Conservation (phyloP, 2,329 filamentous ascomycete species). For the Phaeosphaeria sp. region DNA sequence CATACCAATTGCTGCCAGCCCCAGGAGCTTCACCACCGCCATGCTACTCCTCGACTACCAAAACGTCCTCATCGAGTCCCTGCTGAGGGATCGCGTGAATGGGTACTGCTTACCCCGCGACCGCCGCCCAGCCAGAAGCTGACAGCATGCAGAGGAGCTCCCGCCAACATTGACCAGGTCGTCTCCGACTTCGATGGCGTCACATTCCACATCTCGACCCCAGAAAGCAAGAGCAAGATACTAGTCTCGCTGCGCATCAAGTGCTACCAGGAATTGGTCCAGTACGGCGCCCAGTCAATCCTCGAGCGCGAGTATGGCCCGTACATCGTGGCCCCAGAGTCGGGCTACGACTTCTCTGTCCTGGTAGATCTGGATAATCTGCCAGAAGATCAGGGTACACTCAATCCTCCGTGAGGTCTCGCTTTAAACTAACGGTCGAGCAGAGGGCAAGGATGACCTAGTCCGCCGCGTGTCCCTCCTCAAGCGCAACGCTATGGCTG, state of each 20-base stretch:
- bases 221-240: constrained; percentile 91
- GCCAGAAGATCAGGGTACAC: constrained; percentile 75
- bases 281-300: constrained; percentile 91
- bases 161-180: constrained; percentile 92
- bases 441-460: constrained; percentile 85
- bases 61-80: constrained; percentile 95
- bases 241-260: constrained; percentile 93
- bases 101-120: constrained; percentile 64
- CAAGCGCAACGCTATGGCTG: constrained; percentile 98
- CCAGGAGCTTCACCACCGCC: constrained; percentile 26
- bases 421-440: constrained; percentile 24
- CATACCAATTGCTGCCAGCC: constrained; percentile 12
- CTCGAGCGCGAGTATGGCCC: constrained; percentile 93
- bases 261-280: constrained; percentile 90
- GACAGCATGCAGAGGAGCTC: constrained; percentile 70
- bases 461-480: constrained; percentile 86
- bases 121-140: constrained; percentile 43
- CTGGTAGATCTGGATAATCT: constrained; percentile 87
- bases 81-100: constrained; percentile 93
- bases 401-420: not conserved
- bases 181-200: constrained; percentile 99
- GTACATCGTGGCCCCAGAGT: constrained; percentile 86
- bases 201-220: constrained; percentile 97
- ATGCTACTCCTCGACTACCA: constrained; percentile 98
- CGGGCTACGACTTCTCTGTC: constrained; percentile 95